A percentile compares a stretch with the other conserved stretches of the same genome.
phyloP scores from a whole-genome alignment of 2,329 filamentous ascomycete genomes.

The Elsinoe batatas region DNA sequence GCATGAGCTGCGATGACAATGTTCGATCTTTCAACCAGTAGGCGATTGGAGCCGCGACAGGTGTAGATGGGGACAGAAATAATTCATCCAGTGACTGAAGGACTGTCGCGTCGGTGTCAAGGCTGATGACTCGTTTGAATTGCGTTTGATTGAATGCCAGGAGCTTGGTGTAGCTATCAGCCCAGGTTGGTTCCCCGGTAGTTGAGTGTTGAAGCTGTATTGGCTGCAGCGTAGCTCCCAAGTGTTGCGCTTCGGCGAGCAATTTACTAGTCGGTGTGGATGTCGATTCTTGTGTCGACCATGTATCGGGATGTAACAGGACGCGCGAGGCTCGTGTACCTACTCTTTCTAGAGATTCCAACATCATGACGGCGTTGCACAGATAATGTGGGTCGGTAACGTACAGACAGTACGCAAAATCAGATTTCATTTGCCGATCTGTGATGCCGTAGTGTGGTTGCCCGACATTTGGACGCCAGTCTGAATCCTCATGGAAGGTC shows the following conservation, averaged over 20 bases:
- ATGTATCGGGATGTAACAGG: constrained; percentile 35
- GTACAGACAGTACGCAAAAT: constrained; percentile 37
- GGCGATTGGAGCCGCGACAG: constrained; percentile 59
- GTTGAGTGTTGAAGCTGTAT: constrained; percentile 29
- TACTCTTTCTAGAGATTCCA: constrained; percentile 33
- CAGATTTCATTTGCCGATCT: constrained; percentile 19
- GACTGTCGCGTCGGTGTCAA: constrained; percentile 56
- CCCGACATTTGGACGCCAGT: neutral
- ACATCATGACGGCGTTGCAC: constrained; percentile 37
- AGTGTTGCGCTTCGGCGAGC: constrained; percentile 32
- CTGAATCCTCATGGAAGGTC: neutral
- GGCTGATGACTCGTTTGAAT: constrained; percentile 48
- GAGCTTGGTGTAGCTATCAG: constrained; percentile 57
- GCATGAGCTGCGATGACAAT: constrained; percentile 16
- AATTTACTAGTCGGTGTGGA: constrained; percentile 13
- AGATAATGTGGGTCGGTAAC: constrained; percentile 34
- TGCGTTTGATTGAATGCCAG: constrained; percentile 57
- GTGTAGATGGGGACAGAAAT: constrained; percentile 53
- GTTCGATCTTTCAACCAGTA: constrained; percentile 51
- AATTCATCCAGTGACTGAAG: constrained; percentile 59
- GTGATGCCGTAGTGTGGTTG: neutral
- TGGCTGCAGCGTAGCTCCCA: constrained; percentile 40
- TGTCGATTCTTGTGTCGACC: constrained; percentile 16
- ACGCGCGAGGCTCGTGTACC: constrained; percentile 38
- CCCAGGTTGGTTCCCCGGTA: constrained; percentile 41